Conservation (phyloP, 257 asterid species). For the Solanum tarapatanum region DNA sequence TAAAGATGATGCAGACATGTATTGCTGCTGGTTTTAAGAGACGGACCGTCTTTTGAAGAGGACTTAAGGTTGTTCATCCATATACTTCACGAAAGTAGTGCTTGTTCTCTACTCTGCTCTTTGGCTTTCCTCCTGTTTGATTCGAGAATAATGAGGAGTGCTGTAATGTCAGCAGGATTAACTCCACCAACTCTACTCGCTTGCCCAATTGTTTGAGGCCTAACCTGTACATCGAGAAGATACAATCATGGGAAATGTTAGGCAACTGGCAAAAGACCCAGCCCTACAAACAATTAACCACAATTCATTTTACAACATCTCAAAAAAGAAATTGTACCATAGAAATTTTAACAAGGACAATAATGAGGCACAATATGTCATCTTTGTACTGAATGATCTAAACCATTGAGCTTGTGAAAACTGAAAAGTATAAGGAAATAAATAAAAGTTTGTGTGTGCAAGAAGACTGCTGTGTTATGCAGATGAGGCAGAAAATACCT, state of each 20-base stretch:
- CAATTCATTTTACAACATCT: background rate
- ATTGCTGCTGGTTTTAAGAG: background rate
- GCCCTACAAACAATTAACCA: background rate
- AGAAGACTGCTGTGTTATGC: background rate
- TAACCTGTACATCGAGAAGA: constrained; percentile 35
- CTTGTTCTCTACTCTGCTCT: constrained; percentile 28
- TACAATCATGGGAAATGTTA: background rate
- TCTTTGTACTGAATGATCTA: background rate
- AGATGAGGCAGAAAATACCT: constrained; percentile 34
- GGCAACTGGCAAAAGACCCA: background rate
- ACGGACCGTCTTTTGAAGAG: constrained; percentile 10
- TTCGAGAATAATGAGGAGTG: constrained; percentile 89
- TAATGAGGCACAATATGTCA: background rate
- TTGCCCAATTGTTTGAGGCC: constrained; percentile 96
- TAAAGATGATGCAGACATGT: background rate
- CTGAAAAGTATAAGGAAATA: background rate
- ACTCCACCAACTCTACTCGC: constrained; percentile 98
- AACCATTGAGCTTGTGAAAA: background rate
- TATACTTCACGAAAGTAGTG: constrained; percentile 7
- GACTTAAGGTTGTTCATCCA: background rate
- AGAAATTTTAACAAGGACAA: background rate
- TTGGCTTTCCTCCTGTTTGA: constrained; percentile 65
- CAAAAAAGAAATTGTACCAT: background rate
- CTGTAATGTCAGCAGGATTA: constrained; percentile 93
- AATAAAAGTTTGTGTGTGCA: background rate